Evolutionary conservation across 345 rosid genomes (phyloP).

Genomic region (Combretum micranthum): DNA sequence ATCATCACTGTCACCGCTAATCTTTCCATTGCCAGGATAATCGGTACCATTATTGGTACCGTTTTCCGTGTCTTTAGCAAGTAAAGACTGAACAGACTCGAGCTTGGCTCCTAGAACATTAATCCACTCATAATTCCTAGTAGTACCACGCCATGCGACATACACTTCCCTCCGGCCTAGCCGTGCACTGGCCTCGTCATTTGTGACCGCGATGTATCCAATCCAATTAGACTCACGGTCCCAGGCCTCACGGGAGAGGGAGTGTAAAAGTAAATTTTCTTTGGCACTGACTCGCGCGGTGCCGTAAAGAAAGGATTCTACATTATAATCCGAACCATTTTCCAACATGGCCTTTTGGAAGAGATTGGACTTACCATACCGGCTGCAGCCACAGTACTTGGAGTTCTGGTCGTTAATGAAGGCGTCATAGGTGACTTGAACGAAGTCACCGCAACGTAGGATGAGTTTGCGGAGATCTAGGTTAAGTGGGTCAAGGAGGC

Average conservation of each 20-base stretch:
- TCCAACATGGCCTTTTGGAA: constrained; percentile 68
- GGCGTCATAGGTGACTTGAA: constrained; percentile 88
- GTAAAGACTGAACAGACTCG: constrained; percentile 38
- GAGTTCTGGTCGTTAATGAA: constrained; percentile 81
- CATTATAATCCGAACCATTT: constrained; percentile 38
- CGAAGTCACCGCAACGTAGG: constrained; percentile 84
- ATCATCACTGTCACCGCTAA: background rate
- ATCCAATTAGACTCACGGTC: constrained; percentile 97
- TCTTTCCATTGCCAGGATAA: too few species aligned
- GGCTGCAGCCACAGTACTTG: constrained; percentile 81
- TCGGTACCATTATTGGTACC: too few species aligned
- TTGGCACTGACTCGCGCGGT: constrained; percentile 58
- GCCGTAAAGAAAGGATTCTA: constrained; percentile 60
- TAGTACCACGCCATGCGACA: constrained; percentile 67
- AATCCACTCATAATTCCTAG: constrained; percentile 80
- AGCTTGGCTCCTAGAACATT: constrained; percentile 55
- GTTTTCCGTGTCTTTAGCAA: constrained; percentile 2
- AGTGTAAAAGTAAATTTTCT: constrained; percentile 58
- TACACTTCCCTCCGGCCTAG: constrained; percentile 76
- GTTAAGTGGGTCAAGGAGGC: constrained; percentile 67
- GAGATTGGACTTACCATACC: constrained; percentile 56
- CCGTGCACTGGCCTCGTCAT: constrained; percentile 37
- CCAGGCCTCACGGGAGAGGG: constrained; percentile 69
- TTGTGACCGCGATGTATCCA: constrained; percentile 74
- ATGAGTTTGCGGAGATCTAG: constrained; percentile 57